Evolutionary conservation across 352 stramenopile genomes (phyloP), one percentile per base, ranked within the genome.

Genomic region (Pythium coloratum): DNA sequence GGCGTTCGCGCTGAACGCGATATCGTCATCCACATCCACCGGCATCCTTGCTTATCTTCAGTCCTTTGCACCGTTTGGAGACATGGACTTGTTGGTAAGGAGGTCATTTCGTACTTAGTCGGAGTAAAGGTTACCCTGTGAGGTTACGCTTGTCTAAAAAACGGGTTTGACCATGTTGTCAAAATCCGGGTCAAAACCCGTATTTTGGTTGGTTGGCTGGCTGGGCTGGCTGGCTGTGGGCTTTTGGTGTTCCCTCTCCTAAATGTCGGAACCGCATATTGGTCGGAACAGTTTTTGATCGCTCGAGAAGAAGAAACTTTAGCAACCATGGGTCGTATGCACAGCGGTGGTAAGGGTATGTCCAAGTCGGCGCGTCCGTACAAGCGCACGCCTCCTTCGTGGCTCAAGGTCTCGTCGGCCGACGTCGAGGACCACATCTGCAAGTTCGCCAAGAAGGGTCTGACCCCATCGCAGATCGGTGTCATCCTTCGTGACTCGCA

Each of bases 401-500:
- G 98, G 98, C 88, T 98, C 66, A 99, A 99, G 88, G 90, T 98
- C 70, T 96, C 95, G 59, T 40, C 95, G 40, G 82, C 93, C 60
- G 96, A 99, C 76, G 97, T 99, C 32, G 97, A 99, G 77, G 96
- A 99, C 62, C 96, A 99, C 71, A 97, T 99, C 61, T 99, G 97
- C 96, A 99, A 99, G 87, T 97, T 99, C 67, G 97, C 97, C 76
- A 99, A 99, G 92, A 99, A 99, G 90, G 97, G 97, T 79, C 84
- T 99, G 20, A 95, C 89, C 53, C 88, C 88, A 4, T 96, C 88
- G 76, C 97, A 99, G 87, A 99, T 99, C 77, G 98, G 98, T 88
- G 98, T 99, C 69, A 99, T 99, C 78, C 93, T 99, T 55, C 96
- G 98, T 96, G 98, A 99, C 85, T 99, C 97, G 71, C 94, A 99